phyloP scores from a whole-genome alignment of 257 asterid species.

The Salvia rosmarinus region DNA sequence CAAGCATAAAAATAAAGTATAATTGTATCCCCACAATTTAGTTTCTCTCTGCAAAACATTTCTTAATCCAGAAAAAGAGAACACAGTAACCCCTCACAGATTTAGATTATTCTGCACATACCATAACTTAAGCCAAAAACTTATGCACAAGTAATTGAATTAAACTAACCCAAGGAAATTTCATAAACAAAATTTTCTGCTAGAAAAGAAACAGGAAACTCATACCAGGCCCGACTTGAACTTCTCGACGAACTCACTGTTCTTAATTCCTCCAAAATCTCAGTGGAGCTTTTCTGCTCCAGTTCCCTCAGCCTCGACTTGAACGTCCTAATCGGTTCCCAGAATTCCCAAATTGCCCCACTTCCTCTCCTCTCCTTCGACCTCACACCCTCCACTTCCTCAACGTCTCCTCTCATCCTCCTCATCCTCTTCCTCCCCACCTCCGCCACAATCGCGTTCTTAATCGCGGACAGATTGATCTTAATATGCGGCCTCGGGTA shows the following conservation, averaged over 20 bases:
- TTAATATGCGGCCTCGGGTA: slow-evolving; percentile 58
- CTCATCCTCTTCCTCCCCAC: slow-evolving; percentile 63
- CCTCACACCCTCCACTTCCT: slow-evolving; percentile 60
- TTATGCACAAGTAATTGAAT: background rate
- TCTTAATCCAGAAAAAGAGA: background rate
- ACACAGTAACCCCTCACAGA: background rate
- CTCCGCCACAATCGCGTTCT: slow-evolving; percentile 79
- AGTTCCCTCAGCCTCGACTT: slow-evolving; percentile 76
- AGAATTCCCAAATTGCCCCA: slow-evolving; percentile 69
- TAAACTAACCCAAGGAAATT: background rate
- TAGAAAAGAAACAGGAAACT: slow-evolving; percentile 23
- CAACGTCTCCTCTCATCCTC: slow-evolving; percentile 46
- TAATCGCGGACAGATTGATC: slow-evolving; percentile 74
- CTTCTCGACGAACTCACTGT: slow-evolving; percentile 85
- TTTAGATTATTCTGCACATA: slow-evolving; percentile 9
- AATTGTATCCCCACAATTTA: slow-evolving; percentile 6
- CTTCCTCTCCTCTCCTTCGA: slow-evolving; percentile 64
- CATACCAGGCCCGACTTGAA: slow-evolving; percentile 91
- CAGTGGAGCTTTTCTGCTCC: slow-evolving; percentile 80
- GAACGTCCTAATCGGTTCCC: slow-evolving; percentile 78
- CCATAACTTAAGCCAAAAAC: background rate
- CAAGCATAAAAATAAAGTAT: background rate
- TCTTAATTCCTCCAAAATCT: slow-evolving; percentile 82
- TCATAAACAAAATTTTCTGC: slow-evolving; percentile 6
- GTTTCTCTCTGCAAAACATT: background rate